Evolutionary conservation across 306 rosid species (phyloP), one percentile per base, ranked within the genome.

Genomic region (Prosopis cineraria): DNA sequence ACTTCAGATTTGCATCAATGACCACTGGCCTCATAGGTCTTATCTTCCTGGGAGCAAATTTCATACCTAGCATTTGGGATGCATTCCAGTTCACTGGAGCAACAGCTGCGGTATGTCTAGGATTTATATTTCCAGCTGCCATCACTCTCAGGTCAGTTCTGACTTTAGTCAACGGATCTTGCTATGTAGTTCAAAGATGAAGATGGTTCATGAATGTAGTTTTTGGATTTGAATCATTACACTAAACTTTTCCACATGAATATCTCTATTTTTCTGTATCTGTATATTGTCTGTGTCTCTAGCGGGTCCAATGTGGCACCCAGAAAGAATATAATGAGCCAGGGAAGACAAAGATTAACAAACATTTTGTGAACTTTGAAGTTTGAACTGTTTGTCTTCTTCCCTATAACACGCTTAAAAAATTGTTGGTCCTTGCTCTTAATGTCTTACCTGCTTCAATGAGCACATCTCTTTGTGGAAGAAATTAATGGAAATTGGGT

Each of bases 31-130:
- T 88, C 45, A 50, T 83, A 11, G 14, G 7, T 60, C 17, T 76
- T 60, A 71, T 80, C 60, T 89, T 80, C 70, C 34, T 79, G 10
- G 93, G 89, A 60, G 90, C 93, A 59, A 89, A 78, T 74, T 89
- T 72, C 82, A 84, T 89, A 45, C 90, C 93, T 24, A 89, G 89
- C 77, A 89, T 89, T 80, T 89, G 93, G 93, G 89, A 89, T 80
- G 83, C 84, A 37, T 86, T 86, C 82, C 93, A 84, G 81, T 85
- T 86, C 80, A 78, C 88, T 34, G 86, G 82, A 76, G 87, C 87
- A 44, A 85, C 90, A 13, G 85, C 85, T 80, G 82, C 89, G 17
- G 87, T 82, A 29, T 79, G 82, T 79, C n/a, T 85, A n/a, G 85
- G 85, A 50, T 85, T 81, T 77, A 85, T 89, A 78, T 79, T 87